These are phyloP conservation scores for Mortierella hygrophila DNA, from an alignment of 192 early-diverging fungal species.

Conservation along the genomic window DNA sequence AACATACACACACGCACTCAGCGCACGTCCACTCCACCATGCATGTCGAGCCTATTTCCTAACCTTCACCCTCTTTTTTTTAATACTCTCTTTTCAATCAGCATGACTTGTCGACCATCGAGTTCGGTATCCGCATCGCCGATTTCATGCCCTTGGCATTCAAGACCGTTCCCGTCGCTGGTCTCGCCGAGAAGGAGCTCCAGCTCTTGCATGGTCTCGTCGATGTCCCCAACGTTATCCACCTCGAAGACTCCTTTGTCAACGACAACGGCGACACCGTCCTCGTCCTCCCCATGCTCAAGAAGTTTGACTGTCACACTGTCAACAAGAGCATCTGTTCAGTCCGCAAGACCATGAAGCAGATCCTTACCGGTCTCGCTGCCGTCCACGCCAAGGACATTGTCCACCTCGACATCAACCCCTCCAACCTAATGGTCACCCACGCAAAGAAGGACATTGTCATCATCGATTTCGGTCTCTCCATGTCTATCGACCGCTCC, in stretches of 20 bases:
- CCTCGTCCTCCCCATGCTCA: constrained; percentile 74
- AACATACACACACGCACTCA: neutral
- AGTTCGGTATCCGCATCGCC: constrained; percentile 73
- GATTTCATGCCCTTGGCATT: constrained; percentile 73
- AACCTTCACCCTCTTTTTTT: neutral
- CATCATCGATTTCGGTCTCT: constrained; percentile 85
- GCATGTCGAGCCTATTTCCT: neutral
- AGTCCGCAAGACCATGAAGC: constrained; percentile 61
- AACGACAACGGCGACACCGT: constrained; percentile 71
- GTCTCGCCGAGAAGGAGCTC: constrained; percentile 69
- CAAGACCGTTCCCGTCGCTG: constrained; percentile 71
- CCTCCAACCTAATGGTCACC: constrained; percentile 71
- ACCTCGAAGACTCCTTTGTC: constrained; percentile 72
- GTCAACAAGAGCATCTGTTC: constrained; percentile 65
- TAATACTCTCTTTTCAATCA: neutral
- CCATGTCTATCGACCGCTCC: constrained; percentile 54
- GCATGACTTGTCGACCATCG: constrained; percentile 59
- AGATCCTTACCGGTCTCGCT: constrained; percentile 69
- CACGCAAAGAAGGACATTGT: constrained; percentile 65
- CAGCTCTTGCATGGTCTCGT: constrained; percentile 64
- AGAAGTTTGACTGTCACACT: constrained; percentile 57
- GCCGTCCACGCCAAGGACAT: constrained; percentile 73
- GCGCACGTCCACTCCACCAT: neutral
- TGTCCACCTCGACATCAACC: constrained; percentile 78
- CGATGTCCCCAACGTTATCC: constrained; percentile 63